Conservation (phyloP, 2,329 filamentous ascomycete species). For the Chaetomium sp. region DNA sequence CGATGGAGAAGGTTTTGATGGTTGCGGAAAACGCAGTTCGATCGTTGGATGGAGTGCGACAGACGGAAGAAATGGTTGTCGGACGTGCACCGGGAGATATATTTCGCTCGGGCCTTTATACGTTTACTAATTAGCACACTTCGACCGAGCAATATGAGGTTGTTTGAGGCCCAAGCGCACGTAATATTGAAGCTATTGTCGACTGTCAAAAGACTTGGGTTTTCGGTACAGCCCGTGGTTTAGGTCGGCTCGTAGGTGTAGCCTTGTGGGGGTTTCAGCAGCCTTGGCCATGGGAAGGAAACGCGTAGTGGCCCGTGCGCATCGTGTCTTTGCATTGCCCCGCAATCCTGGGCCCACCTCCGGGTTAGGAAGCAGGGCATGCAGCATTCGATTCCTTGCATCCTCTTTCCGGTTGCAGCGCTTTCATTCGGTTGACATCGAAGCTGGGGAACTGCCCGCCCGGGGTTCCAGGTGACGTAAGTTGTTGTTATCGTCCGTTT, state of each 20-base stretch:
- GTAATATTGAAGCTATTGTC: background rate
- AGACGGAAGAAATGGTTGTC: background rate
- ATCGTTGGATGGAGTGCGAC: background rate
- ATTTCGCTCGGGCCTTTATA: background rate
- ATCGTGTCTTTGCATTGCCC: background rate
- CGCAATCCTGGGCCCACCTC: background rate
- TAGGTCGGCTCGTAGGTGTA: background rate
- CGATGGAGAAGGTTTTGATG: background rate
- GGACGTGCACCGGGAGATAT: background rate
- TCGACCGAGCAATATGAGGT: background rate
- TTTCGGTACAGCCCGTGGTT: background rate
- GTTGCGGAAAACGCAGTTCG: background rate
- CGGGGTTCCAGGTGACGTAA: no score
- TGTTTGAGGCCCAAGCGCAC: background rate
- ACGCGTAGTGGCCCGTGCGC: conserved; percentile 6
- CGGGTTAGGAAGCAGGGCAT: background rate
- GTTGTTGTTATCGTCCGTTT: background rate
- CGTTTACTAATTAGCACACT: background rate
- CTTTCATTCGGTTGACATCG: background rate
- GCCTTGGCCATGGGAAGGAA: conserved; percentile 7
- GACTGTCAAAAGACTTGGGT: background rate
- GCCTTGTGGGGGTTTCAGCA: conserved; percentile 6
- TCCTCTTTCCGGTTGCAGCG: background rate
- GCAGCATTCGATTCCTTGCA: background rate
- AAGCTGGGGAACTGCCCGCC: no score